These are phyloP conservation scores for Aureobasidium sp. DNA, from an alignment of 2,329 filamentous ascomycete species.

Conservation along the genomic window DNA sequence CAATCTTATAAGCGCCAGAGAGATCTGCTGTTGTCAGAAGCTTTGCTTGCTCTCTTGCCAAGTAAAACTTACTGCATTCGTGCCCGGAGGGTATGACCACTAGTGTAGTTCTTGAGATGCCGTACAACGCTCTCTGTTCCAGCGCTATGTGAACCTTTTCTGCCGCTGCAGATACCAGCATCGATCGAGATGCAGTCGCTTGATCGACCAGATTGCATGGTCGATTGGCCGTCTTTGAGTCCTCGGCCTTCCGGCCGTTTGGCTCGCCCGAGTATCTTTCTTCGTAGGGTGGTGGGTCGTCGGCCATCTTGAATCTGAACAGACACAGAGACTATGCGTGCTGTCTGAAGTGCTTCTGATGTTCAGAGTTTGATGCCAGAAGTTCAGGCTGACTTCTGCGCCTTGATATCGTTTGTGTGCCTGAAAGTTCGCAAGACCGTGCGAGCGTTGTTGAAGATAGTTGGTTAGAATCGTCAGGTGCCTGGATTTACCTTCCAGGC, in stretches of 20 bases:
- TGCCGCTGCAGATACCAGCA: slow-evolving; percentile 27
- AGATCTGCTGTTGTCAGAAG: slow-evolving; percentile 11
- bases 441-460: not conserved
- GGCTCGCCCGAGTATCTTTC: slow-evolving; percentile 18
- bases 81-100: slow-evolving; percentile 29
- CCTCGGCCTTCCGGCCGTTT: slow-evolving; percentile 3
- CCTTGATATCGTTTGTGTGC: not conserved
- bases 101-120: slow-evolving; percentile 25
- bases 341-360: not conserved
- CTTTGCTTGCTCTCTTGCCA: not conserved
- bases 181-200: slow-evolving; percentile 25
- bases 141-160: slow-evolving; percentile 15
- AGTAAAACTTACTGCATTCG: slow-evolving; percentile 20
- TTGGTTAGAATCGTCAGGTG: not conserved
- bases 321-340: not conserved
- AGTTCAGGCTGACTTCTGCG: not conserved
- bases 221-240: slow-evolving; percentile 16
- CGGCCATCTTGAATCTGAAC: not conserved
- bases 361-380: not conserved
- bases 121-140: slow-evolving; percentile 22
- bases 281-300: slow-evolving; percentile 27
- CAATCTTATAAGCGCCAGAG: slow-evolving; percentile 8
- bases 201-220: slow-evolving; percentile 26
- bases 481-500: slow-evolving; percentile 4
- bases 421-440: not conserved